Conservation (phyloP, 1,139 yeast species). For the Blastobotrys malaysiensis region DNA sequence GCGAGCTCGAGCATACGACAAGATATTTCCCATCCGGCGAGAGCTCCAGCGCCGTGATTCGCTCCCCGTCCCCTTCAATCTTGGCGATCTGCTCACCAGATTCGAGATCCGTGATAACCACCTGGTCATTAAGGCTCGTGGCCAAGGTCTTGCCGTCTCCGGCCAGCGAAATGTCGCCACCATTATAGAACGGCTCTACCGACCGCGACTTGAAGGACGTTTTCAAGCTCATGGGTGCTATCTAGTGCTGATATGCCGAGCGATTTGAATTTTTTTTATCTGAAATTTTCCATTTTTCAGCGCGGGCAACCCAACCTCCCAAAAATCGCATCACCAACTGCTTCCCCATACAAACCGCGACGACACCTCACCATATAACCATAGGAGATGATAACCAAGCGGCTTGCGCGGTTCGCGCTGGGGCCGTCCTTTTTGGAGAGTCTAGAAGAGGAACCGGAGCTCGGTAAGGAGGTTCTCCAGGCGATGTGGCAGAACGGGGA, state of each 20-base stretch:
- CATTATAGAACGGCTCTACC: constrained; percentile 74
- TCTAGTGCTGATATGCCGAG: constrained; percentile 4
- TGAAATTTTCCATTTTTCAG: not conserved
- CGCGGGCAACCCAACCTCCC: constrained; percentile 2
- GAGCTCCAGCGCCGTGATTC: constrained; percentile 67
- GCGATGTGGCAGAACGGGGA: constrained; percentile 13
- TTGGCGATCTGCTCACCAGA: constrained; percentile 55
- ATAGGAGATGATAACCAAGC: constrained; percentile 22
- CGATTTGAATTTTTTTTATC: constrained; percentile 3
- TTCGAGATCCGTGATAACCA: constrained; percentile 58
- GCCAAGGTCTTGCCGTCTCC: constrained; percentile 65
- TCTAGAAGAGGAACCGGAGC: constrained; percentile 14
- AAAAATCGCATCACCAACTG: not conserved
- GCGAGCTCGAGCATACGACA: constrained; percentile 77
- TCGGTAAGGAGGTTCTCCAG: constrained; percentile 3
- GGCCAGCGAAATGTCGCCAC: constrained; percentile 72
- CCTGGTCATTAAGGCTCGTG: constrained; percentile 64
- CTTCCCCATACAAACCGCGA: not conserved
- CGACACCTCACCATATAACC: not conserved
- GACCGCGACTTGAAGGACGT: constrained; percentile 42
- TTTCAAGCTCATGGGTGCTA: constrained; percentile 25
- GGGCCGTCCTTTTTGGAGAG: constrained; percentile 24
- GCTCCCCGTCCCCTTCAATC: constrained; percentile 65
- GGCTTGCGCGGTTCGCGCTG: constrained; percentile 26
- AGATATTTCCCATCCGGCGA: constrained; percentile 71